A percentile compares a stretch with the other conserved stretches of the same genome.
phyloP scores from a whole-genome alignment of 1,284 basidiomycete species.

The Trametes hirsuta region DNA sequence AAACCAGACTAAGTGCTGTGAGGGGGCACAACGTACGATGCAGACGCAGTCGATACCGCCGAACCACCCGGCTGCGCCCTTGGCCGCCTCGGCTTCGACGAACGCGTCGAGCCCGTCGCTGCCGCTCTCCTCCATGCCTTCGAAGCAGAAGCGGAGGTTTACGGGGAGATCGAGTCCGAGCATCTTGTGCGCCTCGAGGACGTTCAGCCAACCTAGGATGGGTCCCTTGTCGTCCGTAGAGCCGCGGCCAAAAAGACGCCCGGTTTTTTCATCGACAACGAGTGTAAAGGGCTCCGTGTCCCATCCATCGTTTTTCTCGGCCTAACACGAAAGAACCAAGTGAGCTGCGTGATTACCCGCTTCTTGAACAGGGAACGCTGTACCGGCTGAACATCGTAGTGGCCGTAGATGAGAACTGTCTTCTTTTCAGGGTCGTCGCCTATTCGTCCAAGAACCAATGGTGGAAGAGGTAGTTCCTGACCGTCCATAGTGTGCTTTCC shows the following conservation, averaged over 20 bases:
- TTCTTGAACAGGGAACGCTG: slow-evolving; percentile 29
- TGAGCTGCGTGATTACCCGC: neutral
- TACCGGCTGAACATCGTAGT: slow-evolving; percentile 87
- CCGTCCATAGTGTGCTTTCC: slow-evolving; percentile 87
- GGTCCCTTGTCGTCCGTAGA: slow-evolving; percentile 95
- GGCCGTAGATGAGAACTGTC: slow-evolving; percentile 92
- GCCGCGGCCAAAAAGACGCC: slow-evolving; percentile 86
- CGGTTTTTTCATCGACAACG: slow-evolving; percentile 66
- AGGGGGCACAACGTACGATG: slow-evolving; percentile 66
- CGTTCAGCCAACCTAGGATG: slow-evolving; percentile 93
- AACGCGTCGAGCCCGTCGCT: slow-evolving; percentile 93
- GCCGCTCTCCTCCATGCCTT: slow-evolving; percentile 98
- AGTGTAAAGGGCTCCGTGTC: slow-evolving; percentile 90
- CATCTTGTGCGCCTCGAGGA: slow-evolving; percentile 85
- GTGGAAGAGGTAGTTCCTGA: slow-evolving; percentile 80
- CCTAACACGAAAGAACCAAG: slow-evolving; percentile 39
- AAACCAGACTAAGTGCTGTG: neutral
- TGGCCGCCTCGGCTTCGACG: slow-evolving; percentile 77
- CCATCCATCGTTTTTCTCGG: slow-evolving; percentile 87
- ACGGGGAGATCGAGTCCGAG: slow-evolving; percentile 85
- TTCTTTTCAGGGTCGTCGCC: slow-evolving; percentile 88
- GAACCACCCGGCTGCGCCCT: slow-evolving; percentile 77
- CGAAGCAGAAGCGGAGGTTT: slow-evolving; percentile 94
- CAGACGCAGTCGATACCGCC: slow-evolving; percentile 93
- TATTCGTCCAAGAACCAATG: slow-evolving; percentile 85